Percentiles rank a stretch among this genome's conserved stretches.
Evolutionary conservation across 2,329 filamentous ascomycete species (phyloP).

Genomic region (Fonsecaea erecta): DNA sequence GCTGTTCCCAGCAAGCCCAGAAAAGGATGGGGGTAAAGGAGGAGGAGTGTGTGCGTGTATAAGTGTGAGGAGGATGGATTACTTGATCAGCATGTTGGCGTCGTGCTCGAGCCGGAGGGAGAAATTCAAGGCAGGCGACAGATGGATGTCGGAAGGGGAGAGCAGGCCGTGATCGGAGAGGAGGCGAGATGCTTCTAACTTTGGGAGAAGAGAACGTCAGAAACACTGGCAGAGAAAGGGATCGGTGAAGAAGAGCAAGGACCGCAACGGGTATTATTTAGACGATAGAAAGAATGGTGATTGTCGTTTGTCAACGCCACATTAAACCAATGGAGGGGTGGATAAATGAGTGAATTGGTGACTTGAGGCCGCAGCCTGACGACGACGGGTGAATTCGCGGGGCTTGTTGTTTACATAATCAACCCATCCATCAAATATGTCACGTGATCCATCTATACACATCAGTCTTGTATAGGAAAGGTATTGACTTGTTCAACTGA

Average conservation of each 20-base stretch:
- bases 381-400: constrained; percentile 1
- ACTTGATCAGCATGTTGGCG: constrained; percentile 19
- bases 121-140: neutral
- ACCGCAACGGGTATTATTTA: neutral
- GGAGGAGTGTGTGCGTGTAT: too few relatives aligned
- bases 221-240: neutral
- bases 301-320: neutral
- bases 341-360: too few relatives aligned
- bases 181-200: neutral
- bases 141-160: neutral
- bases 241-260: neutral
- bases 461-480: neutral
- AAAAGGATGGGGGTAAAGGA: too few relatives aligned
- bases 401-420: constrained; percentile 16
- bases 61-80: too few relatives aligned
- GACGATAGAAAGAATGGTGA: neutral
- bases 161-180: neutral
- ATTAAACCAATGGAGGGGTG: constrained; percentile 1
- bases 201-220: neutral
- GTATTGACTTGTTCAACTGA: neutral
- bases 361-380: constrained; percentile 13
- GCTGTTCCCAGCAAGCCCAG: neutral
- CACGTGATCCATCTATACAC: neutral
- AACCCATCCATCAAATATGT: neutral
- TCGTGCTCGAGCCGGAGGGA: neutral